Percentiles rank a stretch among this genome's conserved stretches.
phyloP scores from a whole-genome alignment of 2,329 filamentous ascomycete genomes.

The Aspergillus brunneoviolaceus region DNA sequence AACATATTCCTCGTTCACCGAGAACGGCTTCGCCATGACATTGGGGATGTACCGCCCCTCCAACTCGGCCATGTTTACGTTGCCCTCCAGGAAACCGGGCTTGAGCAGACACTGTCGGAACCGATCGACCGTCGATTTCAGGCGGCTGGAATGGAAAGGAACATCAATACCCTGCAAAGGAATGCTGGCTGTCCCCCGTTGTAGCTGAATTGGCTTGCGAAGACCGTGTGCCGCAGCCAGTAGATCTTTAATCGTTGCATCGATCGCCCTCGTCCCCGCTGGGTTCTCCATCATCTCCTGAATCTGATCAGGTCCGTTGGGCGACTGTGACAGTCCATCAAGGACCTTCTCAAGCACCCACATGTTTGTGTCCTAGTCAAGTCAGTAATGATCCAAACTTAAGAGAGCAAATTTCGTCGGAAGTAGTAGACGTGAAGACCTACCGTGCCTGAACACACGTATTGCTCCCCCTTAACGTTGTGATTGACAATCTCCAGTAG shows the following conservation, averaged over 20 bases:
- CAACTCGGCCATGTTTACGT: conserved; percentile 89
- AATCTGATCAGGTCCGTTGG: neutral
- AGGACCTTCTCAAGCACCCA: conserved; percentile 16
- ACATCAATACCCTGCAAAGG: conserved; percentile 84
- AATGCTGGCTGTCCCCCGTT: conserved; percentile 94
- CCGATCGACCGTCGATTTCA: conserved; percentile 93
- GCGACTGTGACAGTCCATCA: conserved; percentile 16
- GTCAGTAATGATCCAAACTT: neutral
- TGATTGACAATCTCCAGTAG: conserved; percentile 97
- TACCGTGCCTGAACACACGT: conserved; percentile 62
- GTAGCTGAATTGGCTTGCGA: conserved; percentile 77
- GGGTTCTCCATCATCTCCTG: neutral
- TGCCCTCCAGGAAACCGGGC: conserved; percentile 36
- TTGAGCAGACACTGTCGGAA: conserved; percentile 80
- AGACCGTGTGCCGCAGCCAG: conserved; percentile 68
- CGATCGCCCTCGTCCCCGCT: neutral
- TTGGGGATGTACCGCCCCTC: conserved; percentile 98
- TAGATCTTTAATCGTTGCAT: conserved; percentile 42
- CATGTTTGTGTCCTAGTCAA: conserved; percentile 14
- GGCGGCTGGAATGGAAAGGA: conserved; percentile 95
- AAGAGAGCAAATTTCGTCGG: neutral
- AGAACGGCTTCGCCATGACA: conserved; percentile 90
- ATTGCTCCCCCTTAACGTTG: conserved; percentile 66
- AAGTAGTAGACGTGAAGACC: conserved; percentile 13
- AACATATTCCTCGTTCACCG: conserved; percentile 94